A percentile compares a stretch with the other conserved stretches of the same genome.
Conservation (phyloP, 495 filamentous ascomycete species). For the Thozetella sp. region DNA sequence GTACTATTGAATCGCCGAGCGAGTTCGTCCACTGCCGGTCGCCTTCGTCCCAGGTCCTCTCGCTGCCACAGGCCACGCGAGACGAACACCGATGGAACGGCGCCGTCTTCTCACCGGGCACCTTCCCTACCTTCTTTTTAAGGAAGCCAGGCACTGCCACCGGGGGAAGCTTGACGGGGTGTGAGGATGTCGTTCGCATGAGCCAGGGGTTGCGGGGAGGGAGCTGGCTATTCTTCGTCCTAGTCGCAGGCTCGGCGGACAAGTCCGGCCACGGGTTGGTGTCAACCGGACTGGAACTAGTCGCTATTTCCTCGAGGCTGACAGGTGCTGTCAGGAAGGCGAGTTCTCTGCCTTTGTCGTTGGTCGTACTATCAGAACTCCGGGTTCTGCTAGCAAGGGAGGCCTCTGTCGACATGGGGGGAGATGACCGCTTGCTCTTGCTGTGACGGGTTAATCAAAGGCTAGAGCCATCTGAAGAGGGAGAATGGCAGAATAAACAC, state of each 20-base stretch:
- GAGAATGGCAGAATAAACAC: background rate
- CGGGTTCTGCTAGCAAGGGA: background rate
- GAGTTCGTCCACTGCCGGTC: background rate
- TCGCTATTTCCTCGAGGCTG: background rate
- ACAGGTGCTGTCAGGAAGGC: background rate
- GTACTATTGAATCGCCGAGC: background rate
- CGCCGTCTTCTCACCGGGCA: background rate
- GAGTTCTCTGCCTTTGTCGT: background rate
- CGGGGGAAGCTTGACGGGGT: background rate
- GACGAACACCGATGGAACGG: too few relatives aligned
- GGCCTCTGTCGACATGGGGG: background rate
- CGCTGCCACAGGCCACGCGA: background rate
- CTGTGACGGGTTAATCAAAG: background rate
- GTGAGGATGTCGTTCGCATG: background rate
- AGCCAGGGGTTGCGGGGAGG: background rate
- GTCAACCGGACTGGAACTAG: background rate
- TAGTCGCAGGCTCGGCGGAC: background rate
- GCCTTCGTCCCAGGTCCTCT: background rate
- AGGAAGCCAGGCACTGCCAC: background rate
- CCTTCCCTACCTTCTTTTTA: background rate
- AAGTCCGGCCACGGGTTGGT: background rate
- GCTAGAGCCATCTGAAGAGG: background rate
- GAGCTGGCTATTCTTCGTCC: background rate
- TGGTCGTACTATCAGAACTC: background rate
- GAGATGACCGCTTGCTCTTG: background rate